Evolutionary conservation across 1,139 yeast species (phyloP), one percentile per base, ranked within the genome.

Genomic region (Saccharomycopsis crataegensis): DNA sequence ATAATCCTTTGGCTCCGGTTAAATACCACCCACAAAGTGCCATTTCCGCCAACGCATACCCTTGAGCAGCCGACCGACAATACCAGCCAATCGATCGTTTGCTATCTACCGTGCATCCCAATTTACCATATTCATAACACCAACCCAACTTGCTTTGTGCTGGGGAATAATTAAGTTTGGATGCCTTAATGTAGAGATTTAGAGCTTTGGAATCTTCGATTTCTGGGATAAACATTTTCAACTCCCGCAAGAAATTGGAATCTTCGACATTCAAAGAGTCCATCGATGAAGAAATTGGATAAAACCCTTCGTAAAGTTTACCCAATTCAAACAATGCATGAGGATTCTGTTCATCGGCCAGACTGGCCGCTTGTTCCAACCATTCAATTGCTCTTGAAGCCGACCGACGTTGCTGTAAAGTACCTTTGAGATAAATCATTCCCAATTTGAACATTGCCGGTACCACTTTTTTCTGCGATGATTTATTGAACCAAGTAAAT

Each of bases 21-120:
- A 93, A 73, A 64, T 86, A 87, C 98, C 99, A 93, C 48, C 97
- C 91, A 58, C 90, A 80, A 55, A 93, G 74, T 0, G 96, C 96
- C 64, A 91, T 73, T 76, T 91, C 91, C 7, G 96, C 93, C 63
- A 88, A 88, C 0, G 94, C 83, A 63, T 89, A 93, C 47, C 91
- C 86, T 54, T 75, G 76, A 59, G 77, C 76, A 0, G 95, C 90
- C 1, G 96, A 93, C 61, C 83, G 79, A 56, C 85, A 75, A 69
- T 88, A 93, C 97, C 98, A 93, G 50, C 90, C 93, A 55, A 93
- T 80, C 5, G 95, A 84, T 63, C 85, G 82, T 61, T 76, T 76
- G 14, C 96, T 79, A 63, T 87, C 88, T 22, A 78, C 72, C 6
- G 75, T 73, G 56, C 91, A 76, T 42, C 84, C 82, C 56, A 85